A percentile compares a stretch with the other conserved stretches of the same genome.
phyloP scores from a whole-genome alignment of 23 red algal genomes.

The Gracilariopsis chorda region DNA sequence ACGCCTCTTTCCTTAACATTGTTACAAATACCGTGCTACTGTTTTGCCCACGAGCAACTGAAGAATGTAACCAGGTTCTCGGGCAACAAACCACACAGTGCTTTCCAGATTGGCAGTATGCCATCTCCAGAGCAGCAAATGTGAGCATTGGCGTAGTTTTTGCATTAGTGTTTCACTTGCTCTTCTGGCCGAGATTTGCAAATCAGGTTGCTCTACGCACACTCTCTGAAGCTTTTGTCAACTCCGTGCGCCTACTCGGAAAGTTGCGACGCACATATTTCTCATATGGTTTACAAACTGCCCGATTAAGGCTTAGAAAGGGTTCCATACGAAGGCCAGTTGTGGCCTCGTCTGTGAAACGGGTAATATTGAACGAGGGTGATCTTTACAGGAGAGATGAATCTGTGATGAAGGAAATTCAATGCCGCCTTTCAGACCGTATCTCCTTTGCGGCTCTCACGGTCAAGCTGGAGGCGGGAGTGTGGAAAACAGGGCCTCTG shows the following conservation, averaged over 20 bases:
- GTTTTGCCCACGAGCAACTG: conserved; percentile 49
- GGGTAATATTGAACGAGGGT: background rate
- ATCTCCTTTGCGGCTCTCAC: conserved; percentile 14
- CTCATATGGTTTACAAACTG: conserved; percentile 1
- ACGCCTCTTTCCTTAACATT: conserved; percentile 71
- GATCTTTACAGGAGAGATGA: conserved; percentile 43
- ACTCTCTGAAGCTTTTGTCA: conserved; percentile 18
- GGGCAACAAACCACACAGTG: background rate
- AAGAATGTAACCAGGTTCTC: conserved; percentile 22
- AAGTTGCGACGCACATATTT: conserved; percentile 47
- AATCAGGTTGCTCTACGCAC: conserved; percentile 51
- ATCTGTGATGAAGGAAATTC: conserved; percentile 29
- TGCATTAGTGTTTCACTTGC: conserved; percentile 46
- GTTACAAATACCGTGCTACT: conserved; percentile 55
- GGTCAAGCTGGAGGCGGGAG: conserved; percentile 35
- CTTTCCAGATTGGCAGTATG: conserved; percentile 53
- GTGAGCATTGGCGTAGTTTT: conserved; percentile 64
- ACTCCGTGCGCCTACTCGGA: conserved; percentile 17
- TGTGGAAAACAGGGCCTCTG: conserved; percentile 33
- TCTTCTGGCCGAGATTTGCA: conserved; percentile 67
- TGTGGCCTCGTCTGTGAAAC: background rate
- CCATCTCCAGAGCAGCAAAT: conserved; percentile 33
- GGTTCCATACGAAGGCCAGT: background rate
- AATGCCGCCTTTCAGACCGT: background rate
- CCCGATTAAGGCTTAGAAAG: background rate